Evolutionary conservation across 148 eudicot species (phyloP).

Genomic region (Dianthus caryophyllus): DNA sequence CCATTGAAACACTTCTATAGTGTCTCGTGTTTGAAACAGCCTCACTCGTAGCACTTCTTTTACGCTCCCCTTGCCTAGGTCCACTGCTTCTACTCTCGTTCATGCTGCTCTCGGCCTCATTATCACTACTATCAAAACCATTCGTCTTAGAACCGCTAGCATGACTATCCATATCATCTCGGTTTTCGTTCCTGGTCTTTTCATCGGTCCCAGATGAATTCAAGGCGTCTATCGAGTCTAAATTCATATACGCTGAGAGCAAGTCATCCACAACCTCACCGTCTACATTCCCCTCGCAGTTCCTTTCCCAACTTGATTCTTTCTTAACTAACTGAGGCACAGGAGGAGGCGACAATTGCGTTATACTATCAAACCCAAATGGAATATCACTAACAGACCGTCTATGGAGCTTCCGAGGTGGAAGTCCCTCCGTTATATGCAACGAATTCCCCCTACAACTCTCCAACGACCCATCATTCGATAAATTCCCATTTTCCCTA

Average conservation of each 20-base stretch:
- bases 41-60: conserved; percentile 71
- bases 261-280: conserved; percentile 78
- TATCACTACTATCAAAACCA: conserved; percentile 90
- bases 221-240: conserved; percentile 68
- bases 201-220: conserved; percentile 82
- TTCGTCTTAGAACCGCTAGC: conserved; percentile 88
- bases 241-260: conserved; percentile 78
- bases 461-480: conserved; percentile 52
- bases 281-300: conserved; percentile 42
- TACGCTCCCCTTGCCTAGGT: conserved; percentile 41
- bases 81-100: conserved; percentile 58
- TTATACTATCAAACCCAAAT: conserved; percentile 53
- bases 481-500: conserved; percentile 35
- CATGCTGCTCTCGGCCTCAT: conserved; percentile 79
- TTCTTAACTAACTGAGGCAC: conserved; percentile 52
- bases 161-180: conserved; percentile 73
- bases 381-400: conserved; percentile 91
- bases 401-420: conserved; percentile 84
- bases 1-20: conserved; percentile 89
- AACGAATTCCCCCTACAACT: conserved; percentile 35
- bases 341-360: conserved; percentile 51
- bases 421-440: conserved; percentile 58
- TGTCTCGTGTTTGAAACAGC: conserved; percentile 72
- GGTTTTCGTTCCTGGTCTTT: conserved; percentile 56
- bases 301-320: conserved; percentile 60